These are phyloP conservation scores for Triticum turgidum DNA, from an alignment of 176 grass and related monocot species.

Conservation along the genomic window DNA sequence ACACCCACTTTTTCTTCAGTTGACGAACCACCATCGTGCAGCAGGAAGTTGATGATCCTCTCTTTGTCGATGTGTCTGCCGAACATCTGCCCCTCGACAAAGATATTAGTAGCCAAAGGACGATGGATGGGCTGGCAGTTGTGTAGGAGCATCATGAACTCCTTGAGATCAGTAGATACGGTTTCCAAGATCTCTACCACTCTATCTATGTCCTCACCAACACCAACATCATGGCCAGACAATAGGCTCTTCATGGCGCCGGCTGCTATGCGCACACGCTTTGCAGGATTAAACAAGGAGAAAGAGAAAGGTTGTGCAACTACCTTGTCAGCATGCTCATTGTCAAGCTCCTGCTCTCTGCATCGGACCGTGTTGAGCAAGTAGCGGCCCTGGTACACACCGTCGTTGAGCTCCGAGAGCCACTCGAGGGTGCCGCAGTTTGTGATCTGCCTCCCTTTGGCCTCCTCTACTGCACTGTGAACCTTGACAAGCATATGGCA, in stretches of 20 bases:
- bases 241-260: neutral
- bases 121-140: too few relatives aligned
- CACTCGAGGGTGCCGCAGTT: slow-evolving; percentile 16
- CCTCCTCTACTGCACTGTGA: slow-evolving; percentile 27
- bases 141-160: too few relatives aligned
- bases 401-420: slow-evolving; percentile 9
- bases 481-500: slow-evolving; percentile 11
- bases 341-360: neutral
- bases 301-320: neutral
- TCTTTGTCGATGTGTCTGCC: too few relatives aligned
- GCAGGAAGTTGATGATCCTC: too few relatives aligned
- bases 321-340: neutral
- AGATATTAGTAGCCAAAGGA: too few relatives aligned
- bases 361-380: slow-evolving; percentile 8
- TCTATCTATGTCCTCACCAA: too few relatives aligned
- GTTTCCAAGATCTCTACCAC: too few relatives aligned
- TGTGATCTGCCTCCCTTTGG: slow-evolving; percentile 13
- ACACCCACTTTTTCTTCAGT: too few relatives aligned
- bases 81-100: too few relatives aligned
- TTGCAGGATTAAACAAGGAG: neutral
- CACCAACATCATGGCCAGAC: neutral
- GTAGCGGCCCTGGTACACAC: neutral
- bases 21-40: too few relatives aligned
- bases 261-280: neutral
- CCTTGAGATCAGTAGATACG: too few relatives aligned